Percentiles rank a stretch among this genome's conserved stretches.
Evolutionary conservation across 257 asterid species (phyloP).

Genomic region (Orobanche coerulescens): DNA sequence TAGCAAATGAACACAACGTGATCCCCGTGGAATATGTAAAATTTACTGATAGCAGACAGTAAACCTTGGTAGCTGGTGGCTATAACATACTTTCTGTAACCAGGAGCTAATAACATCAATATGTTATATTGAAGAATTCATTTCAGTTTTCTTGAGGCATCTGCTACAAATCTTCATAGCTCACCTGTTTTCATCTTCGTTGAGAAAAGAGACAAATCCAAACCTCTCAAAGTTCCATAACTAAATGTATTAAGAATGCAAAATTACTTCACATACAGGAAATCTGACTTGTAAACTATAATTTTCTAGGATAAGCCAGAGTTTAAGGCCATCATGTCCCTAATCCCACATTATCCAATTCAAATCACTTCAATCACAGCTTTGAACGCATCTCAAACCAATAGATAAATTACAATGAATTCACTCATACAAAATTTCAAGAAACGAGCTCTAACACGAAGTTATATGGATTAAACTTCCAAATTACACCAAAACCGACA

Average conservation of each 20-base stretch:
- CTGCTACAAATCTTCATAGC: not conserved
- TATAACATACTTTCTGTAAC: constrained; percentile 8
- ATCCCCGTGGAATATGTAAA: not conserved
- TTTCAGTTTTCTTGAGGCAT: not conserved
- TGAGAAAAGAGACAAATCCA: constrained; percentile 3
- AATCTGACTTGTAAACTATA: not conserved
- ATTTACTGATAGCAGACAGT: not conserved
- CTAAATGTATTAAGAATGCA: not conserved
- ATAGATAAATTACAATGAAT: constrained; percentile 6
- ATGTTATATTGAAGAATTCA: not conserved
- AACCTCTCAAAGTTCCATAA: constrained; percentile 8
- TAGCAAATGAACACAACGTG: not conserved
- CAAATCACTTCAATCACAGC: constrained; percentile 1
- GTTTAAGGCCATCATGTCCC: not conserved
- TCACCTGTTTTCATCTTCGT: constrained; percentile 11
- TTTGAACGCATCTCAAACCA: not conserved
- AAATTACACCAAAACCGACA: constrained; percentile 1
- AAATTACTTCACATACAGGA: not conserved
- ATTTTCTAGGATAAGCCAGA: not conserved
- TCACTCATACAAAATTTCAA: not conserved
- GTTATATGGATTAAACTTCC: not conserved
- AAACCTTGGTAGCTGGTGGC: not conserved
- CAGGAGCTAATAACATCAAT: constrained; percentile 1
- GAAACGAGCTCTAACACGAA: not conserved
- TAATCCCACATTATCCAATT: constrained; percentile 11